Base-by-base conservation (phyloP, 768 basidiomycete species). In the Xanthoconium purpureum region DNA sequence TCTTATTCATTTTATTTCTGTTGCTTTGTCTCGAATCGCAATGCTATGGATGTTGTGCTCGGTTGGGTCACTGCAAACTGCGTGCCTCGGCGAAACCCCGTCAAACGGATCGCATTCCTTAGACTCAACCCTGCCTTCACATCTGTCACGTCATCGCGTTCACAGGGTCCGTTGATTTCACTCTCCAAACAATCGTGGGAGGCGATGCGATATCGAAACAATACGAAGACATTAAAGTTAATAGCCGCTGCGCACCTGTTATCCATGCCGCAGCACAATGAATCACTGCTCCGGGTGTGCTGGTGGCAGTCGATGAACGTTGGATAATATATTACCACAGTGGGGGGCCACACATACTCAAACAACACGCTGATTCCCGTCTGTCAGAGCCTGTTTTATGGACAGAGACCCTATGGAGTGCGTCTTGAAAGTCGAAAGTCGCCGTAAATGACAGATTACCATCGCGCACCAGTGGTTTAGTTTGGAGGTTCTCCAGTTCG, bases 1-100 rank as follows among this genome's bases (percentile, higher is more conserved):
- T 70, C 61, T 70, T 70, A 72, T 70, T 70, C 54, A 47, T 66
- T 62, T 67, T 68, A 67, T 68, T 70, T 55, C 47, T 50, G 54
- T 67, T 67, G 59, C 67, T 69, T 61, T 67, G 66, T 68, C 49
- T 71, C 45, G 18, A 20, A 51, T 59, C 49, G 55, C 59, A 67
- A 61, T 69, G 70, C 65, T 61, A 65, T 67, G 63, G 65, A 59
- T 67, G 58, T 67, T 69, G 58, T 65, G 57, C 56, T 66, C 18
- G 20, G 38, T 15, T 50, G 29, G 51, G 52, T 32, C 39, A 43
- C 33, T 50, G 52, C 53, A 44, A 40, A 39, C 29, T 24, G 14
- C 17, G 24, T 24, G 24, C 24, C 24, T 24, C 24, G 24, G 24
- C 24, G 24, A 24, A 24, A 24, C 24, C 24, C 24, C 4, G 24